These are phyloP conservation scores for Aphanomyces astaci DNA, from an alignment of 352 stramenopile genomes.

Conservation along the genomic window DNA sequence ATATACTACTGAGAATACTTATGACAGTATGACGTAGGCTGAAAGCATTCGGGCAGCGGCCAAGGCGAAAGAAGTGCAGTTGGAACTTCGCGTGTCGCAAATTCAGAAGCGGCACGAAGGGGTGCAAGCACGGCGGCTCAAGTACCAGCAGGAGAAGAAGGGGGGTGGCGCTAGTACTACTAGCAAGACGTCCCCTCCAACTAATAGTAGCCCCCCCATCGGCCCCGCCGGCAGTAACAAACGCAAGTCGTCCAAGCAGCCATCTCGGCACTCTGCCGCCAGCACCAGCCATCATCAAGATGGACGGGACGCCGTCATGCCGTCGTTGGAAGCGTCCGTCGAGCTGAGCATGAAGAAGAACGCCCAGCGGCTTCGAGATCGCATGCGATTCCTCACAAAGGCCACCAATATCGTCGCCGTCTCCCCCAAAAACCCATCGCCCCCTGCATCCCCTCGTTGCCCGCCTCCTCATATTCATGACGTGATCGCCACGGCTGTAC, in stretches of 20 bases:
- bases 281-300: background rate
- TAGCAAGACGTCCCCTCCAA: background rate
- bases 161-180: background rate
- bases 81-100: background rate
- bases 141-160: conserved; percentile 22
- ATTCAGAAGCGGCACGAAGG: conserved; percentile 21
- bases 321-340: conserved; percentile 11
- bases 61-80: conserved; percentile 15
- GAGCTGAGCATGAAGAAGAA: conserved; percentile 14
- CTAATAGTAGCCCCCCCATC: too few species aligned
- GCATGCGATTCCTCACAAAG: conserved; percentile 11
- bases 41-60: conserved; percentile 19
- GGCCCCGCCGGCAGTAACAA: background rate
- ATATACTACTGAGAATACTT: too few species aligned
- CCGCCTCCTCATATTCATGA: background rate
- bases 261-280: background rate
- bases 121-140: conserved; percentile 9
- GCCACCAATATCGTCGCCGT: background rate
- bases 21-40: conserved; percentile 8
- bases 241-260: background rate
- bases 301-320: background rate
- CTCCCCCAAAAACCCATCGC: background rate
- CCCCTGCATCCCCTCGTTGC: background rate
- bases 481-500: background rate
- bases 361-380: conserved; percentile 16